Base-by-base conservation (phyloP, 2,329 filamentous ascomycete genomes). In the Aspergillus intermedius region DNA sequence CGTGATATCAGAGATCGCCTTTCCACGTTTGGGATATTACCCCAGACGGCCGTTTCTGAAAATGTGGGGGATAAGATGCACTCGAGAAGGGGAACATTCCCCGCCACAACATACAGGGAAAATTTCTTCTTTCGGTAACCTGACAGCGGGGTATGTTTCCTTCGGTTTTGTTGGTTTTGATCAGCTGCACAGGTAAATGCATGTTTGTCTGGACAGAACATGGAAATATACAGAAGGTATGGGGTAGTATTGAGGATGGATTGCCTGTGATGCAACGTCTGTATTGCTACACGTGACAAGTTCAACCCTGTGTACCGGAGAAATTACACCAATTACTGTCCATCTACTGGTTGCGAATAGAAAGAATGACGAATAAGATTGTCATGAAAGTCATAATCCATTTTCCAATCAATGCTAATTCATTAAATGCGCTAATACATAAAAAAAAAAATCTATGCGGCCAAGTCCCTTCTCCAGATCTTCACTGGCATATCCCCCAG, bases 401-500 rank as follows among this genome's bases (percentile, higher is more conserved):
- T 43, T 42, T 23, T 23, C 23, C 12, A 47, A 35, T 22, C 19
- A 22, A 44, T 23, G 21, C 9, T 5, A 23, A 30, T 35, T 45
- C 3, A 40, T 32, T 7, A 40, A 21, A 19, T 32, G 15, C 2
- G 25, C 22, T 13, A 50, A 19, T 42, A 15, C 40, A 15, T 35
- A 47, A 12, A 25, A 25, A 35, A 25, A 37, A 48, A 42, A 42
- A 37, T 51, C 39, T 51, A 52, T 37, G 45, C 44, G 19, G 46
- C 25, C 23, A 45, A 28, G 3, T 32, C 52, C 37, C 51, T 40
- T 22, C 48, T 25, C 51, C 51, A 50, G 12, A 53, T 30, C 35
- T 53, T 53, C n/a, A 53, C 49, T 23, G 55, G 55, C 52, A 58
- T 55, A 15, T 55, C 54, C 1, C 52, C 49, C 32, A 55, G 22